phyloP scores from a whole-genome alignment of 176 grass and related monocot species.

The Eremochloa ophiuroides region DNA sequence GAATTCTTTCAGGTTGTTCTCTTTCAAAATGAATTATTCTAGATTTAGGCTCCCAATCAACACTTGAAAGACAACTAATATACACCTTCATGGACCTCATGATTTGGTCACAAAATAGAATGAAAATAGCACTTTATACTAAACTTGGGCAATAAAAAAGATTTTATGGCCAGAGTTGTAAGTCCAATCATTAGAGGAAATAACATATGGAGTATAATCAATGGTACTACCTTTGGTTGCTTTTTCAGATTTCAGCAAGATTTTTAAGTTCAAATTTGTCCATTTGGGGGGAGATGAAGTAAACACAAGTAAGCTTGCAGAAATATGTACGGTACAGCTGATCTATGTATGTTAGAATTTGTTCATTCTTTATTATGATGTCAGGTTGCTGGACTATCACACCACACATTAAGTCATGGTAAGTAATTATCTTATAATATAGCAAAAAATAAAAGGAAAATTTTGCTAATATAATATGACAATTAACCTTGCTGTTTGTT shows the following conservation, averaged over 20 bases:
- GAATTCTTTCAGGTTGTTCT: conserved; percentile 89
- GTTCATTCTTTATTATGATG: conserved; percentile 21
- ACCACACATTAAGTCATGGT: conserved; percentile 66
- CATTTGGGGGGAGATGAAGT: conserved; percentile 98
- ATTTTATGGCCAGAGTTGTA: not conserved
- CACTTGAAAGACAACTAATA: not conserved
- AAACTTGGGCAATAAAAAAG: not conserved
- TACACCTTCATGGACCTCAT: not conserved
- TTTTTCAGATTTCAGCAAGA: conserved; percentile 84
- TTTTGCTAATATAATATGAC: not conserved
- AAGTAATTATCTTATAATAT: conserved; percentile 16
- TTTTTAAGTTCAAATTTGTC: conserved; percentile 99
- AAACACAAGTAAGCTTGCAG: conserved; percentile 59
- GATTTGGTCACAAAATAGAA: not conserved
- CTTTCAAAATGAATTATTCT: conserved; percentile 2
- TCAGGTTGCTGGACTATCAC: conserved; percentile 80
- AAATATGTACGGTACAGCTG: not conserved
- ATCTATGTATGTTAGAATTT: not conserved
- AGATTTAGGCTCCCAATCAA: not conserved
- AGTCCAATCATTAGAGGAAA: not conserved
- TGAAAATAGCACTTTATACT: not conserved
- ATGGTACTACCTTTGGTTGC: conserved; percentile 19
- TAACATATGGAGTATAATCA: not conserved
- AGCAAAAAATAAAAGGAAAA: not conserved
- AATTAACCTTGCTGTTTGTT: not conserved